Evolutionary conservation across 805 yeast genomes (phyloP).

Genomic region (Wickerhamiella lipophila): DNA sequence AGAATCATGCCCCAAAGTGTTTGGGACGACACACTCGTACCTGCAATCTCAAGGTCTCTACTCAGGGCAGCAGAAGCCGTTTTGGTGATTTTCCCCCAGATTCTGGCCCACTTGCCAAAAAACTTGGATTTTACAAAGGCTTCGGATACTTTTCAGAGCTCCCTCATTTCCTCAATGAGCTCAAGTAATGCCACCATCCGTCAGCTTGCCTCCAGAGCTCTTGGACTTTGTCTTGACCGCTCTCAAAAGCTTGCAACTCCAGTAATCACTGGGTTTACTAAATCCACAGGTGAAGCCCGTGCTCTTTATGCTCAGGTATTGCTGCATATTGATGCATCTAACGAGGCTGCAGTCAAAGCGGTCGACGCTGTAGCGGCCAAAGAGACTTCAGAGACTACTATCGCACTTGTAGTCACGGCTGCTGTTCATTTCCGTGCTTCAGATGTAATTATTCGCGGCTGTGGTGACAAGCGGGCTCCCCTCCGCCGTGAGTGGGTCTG

Average conservation of each 20-base stretch:
- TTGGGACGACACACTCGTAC: constrained; percentile 35
- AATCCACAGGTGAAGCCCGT: constrained; percentile 56
- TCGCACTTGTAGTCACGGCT: constrained; percentile 38
- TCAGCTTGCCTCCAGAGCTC: constrained; percentile 33
- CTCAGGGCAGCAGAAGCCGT: constrained; percentile 68
- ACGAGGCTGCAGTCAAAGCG: constrained; percentile 24
- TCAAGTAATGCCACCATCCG: constrained; percentile 61
- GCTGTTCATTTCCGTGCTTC: constrained; percentile 27
- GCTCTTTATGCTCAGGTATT: constrained; percentile 38
- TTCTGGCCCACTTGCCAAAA: constrained; percentile 32
- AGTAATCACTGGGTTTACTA: constrained; percentile 43
- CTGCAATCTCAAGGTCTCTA: constrained; percentile 59
- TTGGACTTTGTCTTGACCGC: constrained; percentile 23
- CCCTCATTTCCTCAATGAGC: constrained; percentile 45
- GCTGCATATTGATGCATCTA: constrained; percentile 14
- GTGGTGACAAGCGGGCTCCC: constrained; percentile 49
- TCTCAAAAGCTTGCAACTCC: constrained; percentile 23
- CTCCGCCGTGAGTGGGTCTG: constrained; percentile 56
- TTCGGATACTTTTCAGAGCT: constrained; percentile 38
- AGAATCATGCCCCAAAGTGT: constrained; percentile 29
- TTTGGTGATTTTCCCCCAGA: constrained; percentile 42
- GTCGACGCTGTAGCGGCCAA: constrained; percentile 46
- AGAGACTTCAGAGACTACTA: constrained; percentile 62
- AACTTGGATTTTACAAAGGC: constrained; percentile 32
- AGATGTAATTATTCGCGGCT: constrained; percentile 39